phyloP scores from a whole-genome alignment of 179 eudicot genomes.

The Actinidia arguta region DNA sequence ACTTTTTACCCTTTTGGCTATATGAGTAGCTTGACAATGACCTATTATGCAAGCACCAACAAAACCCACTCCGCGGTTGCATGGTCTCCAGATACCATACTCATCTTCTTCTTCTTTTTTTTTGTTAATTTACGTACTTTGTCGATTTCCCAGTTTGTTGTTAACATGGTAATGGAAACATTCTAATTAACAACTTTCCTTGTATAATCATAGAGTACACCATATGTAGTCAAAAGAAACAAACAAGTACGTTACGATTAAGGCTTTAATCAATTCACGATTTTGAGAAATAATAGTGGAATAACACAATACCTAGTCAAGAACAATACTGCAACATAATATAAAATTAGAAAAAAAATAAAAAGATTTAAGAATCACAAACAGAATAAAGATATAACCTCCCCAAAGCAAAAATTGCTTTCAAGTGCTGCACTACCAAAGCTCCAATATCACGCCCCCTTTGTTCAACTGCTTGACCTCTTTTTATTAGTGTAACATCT shows the following conservation, averaged over 20 bases:
- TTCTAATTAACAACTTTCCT: neutral
- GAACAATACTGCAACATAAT: neutral
- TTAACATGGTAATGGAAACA: neutral
- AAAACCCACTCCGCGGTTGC: neutral
- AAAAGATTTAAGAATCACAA: constrained; percentile 5
- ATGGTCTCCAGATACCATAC: neutral
- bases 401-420: constrained; percentile 99
- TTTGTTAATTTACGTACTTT: too few relatives aligned
- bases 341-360: neutral
- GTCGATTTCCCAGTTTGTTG: too few relatives aligned
- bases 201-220: neutral
- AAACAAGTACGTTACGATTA: neutral
- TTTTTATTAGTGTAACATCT: constrained; percentile 89
- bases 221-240: neutral
- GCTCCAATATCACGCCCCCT: constrained; percentile 99
- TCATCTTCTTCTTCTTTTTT: neutral
- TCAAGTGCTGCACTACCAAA: constrained; percentile 84
- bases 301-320: neutral
- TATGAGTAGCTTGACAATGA: too few relatives aligned
- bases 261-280: neutral
- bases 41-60: too few relatives aligned
- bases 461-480: constrained; percentile 96
- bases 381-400: constrained; percentile 66
- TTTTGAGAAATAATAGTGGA: neutral
- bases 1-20: too few relatives aligned